phyloP scores from a whole-genome alignment of 1,284 basidiomycete genomes.

The Melanopsichium pennsylvanicum region DNA sequence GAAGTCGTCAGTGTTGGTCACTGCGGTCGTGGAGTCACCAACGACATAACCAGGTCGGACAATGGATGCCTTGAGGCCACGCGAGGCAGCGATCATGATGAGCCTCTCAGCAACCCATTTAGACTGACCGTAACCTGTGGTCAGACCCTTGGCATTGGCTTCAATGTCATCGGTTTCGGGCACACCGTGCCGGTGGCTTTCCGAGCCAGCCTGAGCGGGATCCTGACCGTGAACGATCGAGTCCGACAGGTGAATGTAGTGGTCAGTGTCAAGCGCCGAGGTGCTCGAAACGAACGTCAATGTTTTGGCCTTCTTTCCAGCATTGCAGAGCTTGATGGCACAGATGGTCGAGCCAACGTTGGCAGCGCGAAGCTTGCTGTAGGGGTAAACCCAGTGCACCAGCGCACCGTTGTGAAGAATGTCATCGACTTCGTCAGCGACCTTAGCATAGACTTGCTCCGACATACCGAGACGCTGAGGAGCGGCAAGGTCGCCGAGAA shows the following conservation, averaged over 20 bases:
- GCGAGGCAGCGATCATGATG: conserved; percentile 84
- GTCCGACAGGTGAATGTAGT: conserved; percentile 89
- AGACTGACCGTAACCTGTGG: conserved; percentile 93
- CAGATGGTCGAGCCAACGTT: conserved; percentile 91
- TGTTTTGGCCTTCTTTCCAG: conserved; percentile 73
- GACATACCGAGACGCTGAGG: conserved; percentile 78
- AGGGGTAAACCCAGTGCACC: conserved; percentile 99
- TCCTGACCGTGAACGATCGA: conserved; percentile 45
- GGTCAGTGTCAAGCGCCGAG: conserved; percentile 86
- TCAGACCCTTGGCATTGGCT: conserved; percentile 78
- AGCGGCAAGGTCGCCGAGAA: conserved; percentile 85
- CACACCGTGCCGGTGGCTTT: conserved; percentile 71
- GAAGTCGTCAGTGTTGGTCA: conserved; percentile 99
- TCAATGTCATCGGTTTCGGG: conserved; percentile 91
- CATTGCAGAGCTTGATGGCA: conserved; percentile 78
- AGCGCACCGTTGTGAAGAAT: conserved; percentile 95
- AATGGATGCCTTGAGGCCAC: conserved; percentile 87
- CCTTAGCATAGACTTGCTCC: conserved; percentile 73
- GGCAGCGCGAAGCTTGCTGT: conserved; percentile 86
- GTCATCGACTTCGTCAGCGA: conserved; percentile 80
- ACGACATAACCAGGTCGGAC: conserved; percentile 95
- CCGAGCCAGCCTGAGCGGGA: conserved; percentile 20
- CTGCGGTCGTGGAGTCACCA: conserved; percentile 80
- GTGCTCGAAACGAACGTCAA: conserved; percentile 94
- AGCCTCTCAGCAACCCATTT: conserved; percentile 99